Conservation (phyloP, 345 rosid genomes). For the Garcia nutans region DNA sequence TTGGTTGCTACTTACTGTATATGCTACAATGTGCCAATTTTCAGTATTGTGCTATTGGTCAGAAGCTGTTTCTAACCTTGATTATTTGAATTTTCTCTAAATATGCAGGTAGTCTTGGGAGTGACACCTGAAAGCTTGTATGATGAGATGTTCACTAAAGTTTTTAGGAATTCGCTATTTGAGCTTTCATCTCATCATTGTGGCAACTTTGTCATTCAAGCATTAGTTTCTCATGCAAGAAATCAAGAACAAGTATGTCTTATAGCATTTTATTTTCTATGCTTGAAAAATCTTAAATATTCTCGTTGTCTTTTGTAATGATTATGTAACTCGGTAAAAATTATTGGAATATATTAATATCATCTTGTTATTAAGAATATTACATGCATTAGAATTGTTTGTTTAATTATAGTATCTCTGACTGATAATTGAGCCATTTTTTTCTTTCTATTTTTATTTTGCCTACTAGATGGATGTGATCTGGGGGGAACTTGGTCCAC, state of each 20-base stretch:
- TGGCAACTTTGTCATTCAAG: conserved; percentile 91
- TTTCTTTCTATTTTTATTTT: conserved; percentile 30
- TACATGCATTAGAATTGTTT: not conserved
- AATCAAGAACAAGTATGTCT: conserved; percentile 61
- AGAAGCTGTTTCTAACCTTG: not conserved
- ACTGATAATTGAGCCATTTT: not conserved
- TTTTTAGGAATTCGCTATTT: conserved; percentile 68
- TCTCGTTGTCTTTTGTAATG: not conserved
- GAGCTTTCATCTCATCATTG: conserved; percentile 79
- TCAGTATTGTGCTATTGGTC: not conserved
- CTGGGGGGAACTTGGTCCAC: conserved; percentile 80
- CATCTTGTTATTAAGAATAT: not conserved
- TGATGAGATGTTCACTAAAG: conserved; percentile 56
- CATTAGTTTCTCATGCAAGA: conserved; percentile 70
- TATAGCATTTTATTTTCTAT: not conserved
- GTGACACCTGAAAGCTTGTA: conserved; percentile 83
- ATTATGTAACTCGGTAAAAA: not conserved
- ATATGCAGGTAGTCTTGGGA: conserved; percentile 79
- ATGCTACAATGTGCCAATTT: not conserved
- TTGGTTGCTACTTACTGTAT: not conserved
- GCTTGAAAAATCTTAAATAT: not conserved
- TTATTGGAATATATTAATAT: not conserved
- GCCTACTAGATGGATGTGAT: conserved; percentile 61
- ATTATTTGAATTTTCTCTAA: not conserved
- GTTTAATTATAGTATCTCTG: not conserved